A percentile compares a stretch with the other conserved stretches of the same genome.
These are phyloP conservation scores for Mycosarcoma maydis DNA, from an alignment of 1,284 basidiomycete species.

Conservation along the genomic window DNA sequence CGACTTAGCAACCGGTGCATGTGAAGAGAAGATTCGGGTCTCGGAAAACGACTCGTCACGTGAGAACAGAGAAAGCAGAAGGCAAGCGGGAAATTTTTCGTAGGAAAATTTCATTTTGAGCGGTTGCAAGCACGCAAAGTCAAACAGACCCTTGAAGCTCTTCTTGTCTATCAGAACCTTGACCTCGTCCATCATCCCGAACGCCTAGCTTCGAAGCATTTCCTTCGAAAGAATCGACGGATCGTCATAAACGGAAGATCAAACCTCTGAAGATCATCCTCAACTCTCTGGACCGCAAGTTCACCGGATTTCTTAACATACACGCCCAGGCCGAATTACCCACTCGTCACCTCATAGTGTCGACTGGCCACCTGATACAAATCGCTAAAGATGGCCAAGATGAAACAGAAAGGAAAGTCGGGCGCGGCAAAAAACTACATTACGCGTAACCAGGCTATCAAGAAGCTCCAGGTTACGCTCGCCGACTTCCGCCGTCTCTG, in stretches of 20 bases:
- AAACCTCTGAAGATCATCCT: neutral
- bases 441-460: slow-evolving; percentile 79
- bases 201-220: neutral
- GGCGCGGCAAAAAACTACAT: slow-evolving; percentile 76
- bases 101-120: slow-evolving; percentile 23
- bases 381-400: slow-evolving; percentile 77
- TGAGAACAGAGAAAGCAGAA: slow-evolving; percentile 11
- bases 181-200: slow-evolving; percentile 6
- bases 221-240: too few species aligned
- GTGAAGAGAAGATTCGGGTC: slow-evolving; percentile 6
- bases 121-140: slow-evolving; percentile 6
- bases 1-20: too few species aligned
- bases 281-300: too few species aligned
- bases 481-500: slow-evolving; percentile 97
- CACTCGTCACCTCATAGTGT: neutral
- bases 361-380: slow-evolving; percentile 1
- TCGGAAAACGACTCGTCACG: slow-evolving; percentile 21
- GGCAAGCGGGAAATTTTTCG: slow-evolving; percentile 23
- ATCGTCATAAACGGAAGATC: too few species aligned
- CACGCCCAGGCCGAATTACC: too few species aligned
- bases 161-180: neutral
- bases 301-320: too few species aligned
- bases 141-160: slow-evolving; percentile 12
- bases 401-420: slow-evolving; percentile 82
- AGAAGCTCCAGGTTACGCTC: slow-evolving; percentile 87